A percentile compares a stretch with the other conserved stretches of the same genome.
Conservation (phyloP, 345 rosid genomes). For the Gossypium turneri region DNA sequence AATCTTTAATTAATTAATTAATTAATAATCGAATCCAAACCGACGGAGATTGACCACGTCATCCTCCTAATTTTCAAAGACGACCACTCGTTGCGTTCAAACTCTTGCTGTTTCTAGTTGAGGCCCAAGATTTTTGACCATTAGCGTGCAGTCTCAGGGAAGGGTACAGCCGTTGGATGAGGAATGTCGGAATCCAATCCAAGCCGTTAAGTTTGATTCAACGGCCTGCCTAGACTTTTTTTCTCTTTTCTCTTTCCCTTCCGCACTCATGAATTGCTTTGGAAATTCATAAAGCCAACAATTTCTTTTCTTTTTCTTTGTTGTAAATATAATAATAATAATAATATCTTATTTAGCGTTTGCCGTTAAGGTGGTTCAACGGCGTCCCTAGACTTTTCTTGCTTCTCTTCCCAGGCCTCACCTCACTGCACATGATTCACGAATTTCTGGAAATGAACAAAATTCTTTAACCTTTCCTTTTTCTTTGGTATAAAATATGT, state of each 20-base stretch:
- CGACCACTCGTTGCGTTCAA: not conserved
- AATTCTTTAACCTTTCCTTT: too few species aligned
- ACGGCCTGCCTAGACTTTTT: not conserved
- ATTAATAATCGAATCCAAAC: not conserved
- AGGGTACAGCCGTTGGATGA: conserved; percentile 3
- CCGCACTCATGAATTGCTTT: not conserved
- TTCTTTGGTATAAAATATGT: too few species aligned
- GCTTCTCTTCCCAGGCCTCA: too few species aligned
- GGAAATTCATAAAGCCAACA: too few species aligned
- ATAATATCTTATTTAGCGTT: too few species aligned
- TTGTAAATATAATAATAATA: too few species aligned
- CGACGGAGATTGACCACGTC: not conserved
- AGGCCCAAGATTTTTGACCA: not conserved
- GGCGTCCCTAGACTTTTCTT: too few species aligned
- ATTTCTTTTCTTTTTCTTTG: too few species aligned
- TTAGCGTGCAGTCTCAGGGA: not conserved
- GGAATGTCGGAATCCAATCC: not conserved
- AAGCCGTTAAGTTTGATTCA: not conserved
- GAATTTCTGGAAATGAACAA: too few species aligned
- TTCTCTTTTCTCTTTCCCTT: not conserved
- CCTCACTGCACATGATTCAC: too few species aligned
- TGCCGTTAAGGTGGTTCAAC: too few species aligned
- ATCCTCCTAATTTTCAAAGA: not conserved
- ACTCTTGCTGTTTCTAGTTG: not conserved
- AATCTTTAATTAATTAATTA: not conserved